Conservation (phyloP, 768 basidiomycete species). For the Hypholoma sublateritium region DNA sequence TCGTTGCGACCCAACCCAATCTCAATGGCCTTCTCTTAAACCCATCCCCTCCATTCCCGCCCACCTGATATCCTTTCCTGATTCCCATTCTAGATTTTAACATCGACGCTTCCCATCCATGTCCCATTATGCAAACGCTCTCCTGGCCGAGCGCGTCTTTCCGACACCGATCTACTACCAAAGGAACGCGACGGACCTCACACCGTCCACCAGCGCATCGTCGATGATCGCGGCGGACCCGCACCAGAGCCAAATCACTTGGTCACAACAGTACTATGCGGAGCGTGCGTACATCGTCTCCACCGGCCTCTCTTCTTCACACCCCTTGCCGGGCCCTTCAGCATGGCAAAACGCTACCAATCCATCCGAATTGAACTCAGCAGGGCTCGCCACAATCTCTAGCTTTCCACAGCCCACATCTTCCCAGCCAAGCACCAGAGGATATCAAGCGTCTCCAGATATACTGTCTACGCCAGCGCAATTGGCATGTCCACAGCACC, state of each 20-base stretch:
- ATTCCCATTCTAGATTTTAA: conserved; percentile 16
- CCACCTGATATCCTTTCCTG: conserved; percentile 18
- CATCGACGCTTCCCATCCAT: conserved; percentile 7
- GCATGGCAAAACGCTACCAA: conserved; percentile 8
- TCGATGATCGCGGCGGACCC: not conserved
- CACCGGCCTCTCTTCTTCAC: not conserved
- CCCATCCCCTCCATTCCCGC: conserved; percentile 13
- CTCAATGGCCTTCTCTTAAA: conserved; percentile 20
- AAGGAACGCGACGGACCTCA: conserved; percentile 1
- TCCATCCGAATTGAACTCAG: conserved; percentile 2
- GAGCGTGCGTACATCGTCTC: conserved; percentile 10
- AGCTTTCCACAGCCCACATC: not conserved
- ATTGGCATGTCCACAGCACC: conserved; percentile 18
- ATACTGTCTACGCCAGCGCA: conserved; percentile 4
- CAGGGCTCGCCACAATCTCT: not conserved
- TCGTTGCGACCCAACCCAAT: conserved; percentile 19
- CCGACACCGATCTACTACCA: conserved; percentile 12
- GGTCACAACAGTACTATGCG: conserved; percentile 14
- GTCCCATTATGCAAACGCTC: conserved; percentile 15
- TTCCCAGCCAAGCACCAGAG: not conserved
- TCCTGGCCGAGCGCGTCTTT: conserved; percentile 10
- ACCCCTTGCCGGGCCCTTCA: conserved; percentile 4
- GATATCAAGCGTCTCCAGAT: conserved; percentile 6
- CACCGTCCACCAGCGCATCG: not conserved
- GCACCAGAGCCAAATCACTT: conserved; percentile 7